Conservation (phyloP, 2,329 filamentous ascomycete genomes). For the Diaporthe australafricana region DNA sequence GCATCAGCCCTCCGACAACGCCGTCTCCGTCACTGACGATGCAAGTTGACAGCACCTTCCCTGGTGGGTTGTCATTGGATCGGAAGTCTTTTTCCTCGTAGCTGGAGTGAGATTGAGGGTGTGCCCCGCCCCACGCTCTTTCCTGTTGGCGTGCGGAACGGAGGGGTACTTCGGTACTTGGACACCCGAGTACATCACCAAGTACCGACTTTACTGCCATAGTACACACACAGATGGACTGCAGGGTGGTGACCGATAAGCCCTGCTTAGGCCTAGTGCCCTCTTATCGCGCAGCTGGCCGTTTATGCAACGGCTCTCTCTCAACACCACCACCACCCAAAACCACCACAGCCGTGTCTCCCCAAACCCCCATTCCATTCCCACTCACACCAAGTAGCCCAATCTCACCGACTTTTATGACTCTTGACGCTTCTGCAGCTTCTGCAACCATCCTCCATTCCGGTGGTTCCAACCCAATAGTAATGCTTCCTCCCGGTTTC, state of each 20-base stretch:
- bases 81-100: not conserved
- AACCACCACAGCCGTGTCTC: not conserved
- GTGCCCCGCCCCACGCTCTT: constrained; percentile 17
- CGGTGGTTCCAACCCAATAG: constrained; percentile 15
- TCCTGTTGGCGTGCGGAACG: not conserved
- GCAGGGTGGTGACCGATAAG: not conserved
- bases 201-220: not conserved
- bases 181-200: not conserved
- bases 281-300: constrained; percentile 26
- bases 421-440: constrained; percentile 28
- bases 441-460: constrained; percentile 20
- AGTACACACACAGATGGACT: not conserved
- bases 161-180: not conserved
- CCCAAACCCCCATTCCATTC: constrained; percentile 20
- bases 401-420: constrained; percentile 35
- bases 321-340: constrained; percentile 19
- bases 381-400: constrained; percentile 29
- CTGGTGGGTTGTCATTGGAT: not conserved
- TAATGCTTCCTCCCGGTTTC: not conserved
- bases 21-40: not conserved
- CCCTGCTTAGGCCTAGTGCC: constrained; percentile 3
- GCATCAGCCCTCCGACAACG: not conserved
- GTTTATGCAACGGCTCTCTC: constrained; percentile 17
- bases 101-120: not conserved
- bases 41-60: not conserved